Evolutionary conservation across 371 early-diverging fungal genomes (phyloP).

Genomic region (Rhizopus arrhizus): DNA sequence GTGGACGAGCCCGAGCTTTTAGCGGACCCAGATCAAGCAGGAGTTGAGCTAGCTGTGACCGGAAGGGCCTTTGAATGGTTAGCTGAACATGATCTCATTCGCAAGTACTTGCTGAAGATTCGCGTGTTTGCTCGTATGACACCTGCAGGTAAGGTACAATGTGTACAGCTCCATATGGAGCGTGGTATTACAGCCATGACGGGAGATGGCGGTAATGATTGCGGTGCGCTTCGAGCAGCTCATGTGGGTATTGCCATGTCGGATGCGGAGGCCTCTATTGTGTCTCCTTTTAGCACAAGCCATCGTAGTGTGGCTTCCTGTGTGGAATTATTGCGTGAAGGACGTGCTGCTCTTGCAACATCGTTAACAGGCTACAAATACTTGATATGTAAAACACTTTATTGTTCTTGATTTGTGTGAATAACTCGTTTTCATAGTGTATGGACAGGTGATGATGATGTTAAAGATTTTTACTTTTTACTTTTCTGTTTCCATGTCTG

Average conservation of each 20-base stretch:
- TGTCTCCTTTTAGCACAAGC: constrained; percentile 82
- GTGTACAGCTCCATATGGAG: constrained; percentile 75
- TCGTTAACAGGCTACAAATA: constrained; percentile 81
- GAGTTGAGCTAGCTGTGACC: constrained; percentile 68
- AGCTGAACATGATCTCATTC: constrained; percentile 43
- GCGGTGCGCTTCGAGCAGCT: constrained; percentile 89
- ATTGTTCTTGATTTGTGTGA: background rate
- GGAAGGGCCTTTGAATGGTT: constrained; percentile 71
- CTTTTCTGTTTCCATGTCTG: constrained; percentile 58
- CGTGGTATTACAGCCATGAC: constrained; percentile 83
- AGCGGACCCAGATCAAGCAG: background rate
- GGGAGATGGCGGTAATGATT: constrained; percentile 98
- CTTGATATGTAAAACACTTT: constrained; percentile 47
- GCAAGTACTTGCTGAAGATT: constrained; percentile 54
- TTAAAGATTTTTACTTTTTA: constrained; percentile 65
- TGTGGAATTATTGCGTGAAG: constrained; percentile 74
- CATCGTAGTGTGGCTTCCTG: constrained; percentile 67
- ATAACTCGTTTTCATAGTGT: constrained; percentile 36
- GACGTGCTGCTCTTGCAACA: constrained; percentile 76
- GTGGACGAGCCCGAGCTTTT: constrained; percentile 50
- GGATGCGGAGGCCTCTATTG: constrained; percentile 84
- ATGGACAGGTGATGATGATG: constrained; percentile 77
- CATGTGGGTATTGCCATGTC: constrained; percentile 93
- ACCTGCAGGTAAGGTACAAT: constrained; percentile 72
- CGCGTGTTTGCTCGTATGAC: constrained; percentile 83